Base-by-base conservation (phyloP, 192 early-diverging fungal genomes). In the Coemansia aciculifera region DNA sequence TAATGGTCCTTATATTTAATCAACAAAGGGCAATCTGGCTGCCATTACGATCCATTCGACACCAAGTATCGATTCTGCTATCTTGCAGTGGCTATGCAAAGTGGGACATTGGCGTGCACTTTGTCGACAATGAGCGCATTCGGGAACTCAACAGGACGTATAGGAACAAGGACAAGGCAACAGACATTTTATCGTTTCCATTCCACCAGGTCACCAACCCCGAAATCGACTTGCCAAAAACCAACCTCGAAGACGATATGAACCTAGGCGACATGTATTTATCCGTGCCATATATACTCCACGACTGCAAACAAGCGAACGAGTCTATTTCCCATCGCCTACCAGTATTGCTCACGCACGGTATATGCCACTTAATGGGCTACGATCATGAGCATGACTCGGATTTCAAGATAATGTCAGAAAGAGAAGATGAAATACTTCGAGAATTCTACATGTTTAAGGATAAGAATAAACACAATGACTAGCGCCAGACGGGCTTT, bases 121-220 rank as follows among this genome's bases (percentile, higher is more conserved):
- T 90, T 29, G 72, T 85, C 0, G 78, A 80, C 24, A 66, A 90
- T 66, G 63, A 56, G 8, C 68, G 64, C 9, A 78, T 90, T 5
- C 80, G 66, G 10, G 23, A 82, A 17, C 75, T 90, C 24, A 90
- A 90, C 63, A 31, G 37, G 12, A 59, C 69, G 32, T 90, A 89
- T 69, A 72, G 89, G 0, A 52, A 72, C 61, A 84, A 79, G 42
- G 73, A 87, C 67, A 68, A 62, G 48, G 40, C 86, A 1, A 90
- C 89, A 1, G 89, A 90, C 49, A 89, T 90, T 39, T 66, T 90
- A 13, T 89, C 87, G 15, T 90, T 90, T 64, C 89, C 87, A 2
- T 90, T 89, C 73, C 78, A 86, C 68, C 40, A 77, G 34, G 81
- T 83, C 0, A 11, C 17, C 0, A 73, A 4, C 19, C 68, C 77